A percentile compares a stretch with the other conserved stretches of the same genome.
phyloP scores from a whole-genome alignment of 805 yeast genomes.

The Millerago galiae region DNA sequence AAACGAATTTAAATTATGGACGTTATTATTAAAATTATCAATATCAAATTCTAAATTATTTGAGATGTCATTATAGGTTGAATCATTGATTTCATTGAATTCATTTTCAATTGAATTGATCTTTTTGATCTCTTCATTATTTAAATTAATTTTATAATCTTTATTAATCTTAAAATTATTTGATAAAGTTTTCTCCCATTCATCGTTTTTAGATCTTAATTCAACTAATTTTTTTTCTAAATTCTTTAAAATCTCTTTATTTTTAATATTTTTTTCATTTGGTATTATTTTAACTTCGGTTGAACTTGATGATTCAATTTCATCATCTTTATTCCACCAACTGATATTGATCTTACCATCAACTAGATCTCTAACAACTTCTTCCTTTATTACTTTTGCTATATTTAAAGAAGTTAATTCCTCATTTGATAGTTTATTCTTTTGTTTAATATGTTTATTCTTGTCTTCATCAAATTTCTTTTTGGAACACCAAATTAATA shows the following conservation, averaged over 20 bases:
- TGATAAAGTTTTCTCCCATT: slow-evolving; percentile 33
- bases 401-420: slow-evolving; percentile 41
- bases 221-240: slow-evolving; percentile 38
- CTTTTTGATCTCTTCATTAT: slow-evolving; percentile 19
- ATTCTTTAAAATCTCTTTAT: slow-evolving; percentile 39
- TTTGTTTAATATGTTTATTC: slow-evolving; percentile 20
- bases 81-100: slow-evolving; percentile 9
- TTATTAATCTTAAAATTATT: too few relatives aligned
- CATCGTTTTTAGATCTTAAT: slow-evolving; percentile 39
- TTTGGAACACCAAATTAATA: slow-evolving; percentile 62
- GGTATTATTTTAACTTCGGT: slow-evolving; percentile 34
- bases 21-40: slow-evolving; percentile 18
- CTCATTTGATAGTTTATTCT: slow-evolving; percentile 26
- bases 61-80: slow-evolving; percentile 11
- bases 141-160: too few relatives aligned
- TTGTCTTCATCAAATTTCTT: slow-evolving; percentile 31
- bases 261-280: slow-evolving; percentile 54
- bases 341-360: slow-evolving; percentile 57
- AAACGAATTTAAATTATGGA: slow-evolving; percentile 19
- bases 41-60: slow-evolving; percentile 13
- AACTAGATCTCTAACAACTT: slow-evolving; percentile 49
- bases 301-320: slow-evolving; percentile 13
- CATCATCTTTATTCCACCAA: slow-evolving; percentile 51
- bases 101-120: slow-evolving; percentile 17
- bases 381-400: slow-evolving; percentile 61